Conservation (phyloP, 2,329 filamentous ascomycete genomes). For the Aureobasidium pullulans region DNA sequence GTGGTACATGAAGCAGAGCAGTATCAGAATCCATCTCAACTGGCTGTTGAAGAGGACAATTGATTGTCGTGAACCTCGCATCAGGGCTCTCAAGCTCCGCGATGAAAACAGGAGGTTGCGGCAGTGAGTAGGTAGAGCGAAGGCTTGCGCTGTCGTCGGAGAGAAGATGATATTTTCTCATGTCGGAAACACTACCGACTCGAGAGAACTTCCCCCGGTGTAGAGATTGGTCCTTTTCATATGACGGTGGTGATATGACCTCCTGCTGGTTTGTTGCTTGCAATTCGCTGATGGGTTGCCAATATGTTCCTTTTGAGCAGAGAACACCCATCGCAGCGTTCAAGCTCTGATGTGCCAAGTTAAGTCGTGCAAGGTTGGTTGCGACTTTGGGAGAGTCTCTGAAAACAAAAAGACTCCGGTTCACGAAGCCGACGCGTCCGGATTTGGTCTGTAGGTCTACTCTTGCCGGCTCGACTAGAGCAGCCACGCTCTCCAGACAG, state of each 20-base stretch:
- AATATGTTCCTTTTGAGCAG: background rate
- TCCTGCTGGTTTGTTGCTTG: background rate
- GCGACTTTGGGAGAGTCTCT: background rate
- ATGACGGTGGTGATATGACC: too few relatives aligned
- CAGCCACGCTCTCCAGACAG: background rate
- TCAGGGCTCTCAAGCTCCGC: background rate
- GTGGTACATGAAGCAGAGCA: too few relatives aligned
- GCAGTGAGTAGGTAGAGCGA: background rate
- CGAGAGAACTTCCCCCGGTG: too few relatives aligned
- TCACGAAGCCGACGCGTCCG: background rate
- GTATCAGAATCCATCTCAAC: too few relatives aligned
- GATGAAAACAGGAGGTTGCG: background rate
- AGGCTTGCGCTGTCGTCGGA: background rate
- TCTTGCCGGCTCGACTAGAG: background rate
- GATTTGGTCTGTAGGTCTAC: background rate
- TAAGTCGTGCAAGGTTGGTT: background rate
- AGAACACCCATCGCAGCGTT: background rate
- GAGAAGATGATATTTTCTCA: background rate
- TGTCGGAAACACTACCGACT: too few relatives aligned
- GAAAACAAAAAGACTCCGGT: background rate
- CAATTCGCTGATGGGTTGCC: background rate
- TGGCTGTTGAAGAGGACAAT: too few relatives aligned
- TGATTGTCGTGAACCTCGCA: background rate
- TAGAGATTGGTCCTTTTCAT: too few relatives aligned
- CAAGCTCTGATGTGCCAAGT: background rate